These are phyloP conservation scores for Gryganskiella cystojenkinii DNA, from an alignment of 192 early-diverging fungal species.

Conservation along the genomic window DNA sequence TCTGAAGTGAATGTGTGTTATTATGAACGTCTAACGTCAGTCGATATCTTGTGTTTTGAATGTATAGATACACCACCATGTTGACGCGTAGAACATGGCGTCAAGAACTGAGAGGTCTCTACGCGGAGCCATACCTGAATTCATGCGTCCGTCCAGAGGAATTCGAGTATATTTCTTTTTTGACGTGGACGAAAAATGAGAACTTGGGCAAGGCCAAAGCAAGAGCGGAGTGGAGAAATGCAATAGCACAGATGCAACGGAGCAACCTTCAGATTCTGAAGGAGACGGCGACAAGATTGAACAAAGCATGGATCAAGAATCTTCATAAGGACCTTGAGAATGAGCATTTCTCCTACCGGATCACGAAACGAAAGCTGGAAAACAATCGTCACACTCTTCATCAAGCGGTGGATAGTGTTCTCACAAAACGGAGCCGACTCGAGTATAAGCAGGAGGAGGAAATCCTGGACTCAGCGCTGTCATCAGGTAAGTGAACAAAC, in stretches of 20 bases:
- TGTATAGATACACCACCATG: constrained; percentile 26
- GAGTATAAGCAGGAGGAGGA: constrained; percentile 20
- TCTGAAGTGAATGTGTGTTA: constrained; percentile 23
- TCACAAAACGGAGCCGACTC: constrained; percentile 25
- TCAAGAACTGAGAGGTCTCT: constrained; percentile 27
- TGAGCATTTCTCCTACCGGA: constrained; percentile 18
- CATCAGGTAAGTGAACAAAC: constrained; percentile 14
- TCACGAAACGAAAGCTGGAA: constrained; percentile 19
- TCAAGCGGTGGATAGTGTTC: constrained; percentile 20
- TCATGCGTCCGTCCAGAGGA: constrained; percentile 26
- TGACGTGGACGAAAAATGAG: constrained; percentile 31
- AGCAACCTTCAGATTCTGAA: no score
- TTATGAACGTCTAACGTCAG: constrained; percentile 11
- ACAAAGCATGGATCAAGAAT: constrained; percentile 23
- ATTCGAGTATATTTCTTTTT: constrained; percentile 26
- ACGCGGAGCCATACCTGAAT: constrained; percentile 35
- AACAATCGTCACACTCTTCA: constrained; percentile 17
- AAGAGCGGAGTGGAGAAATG: constrained; percentile 9
- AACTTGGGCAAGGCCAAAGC: constrained; percentile 15
- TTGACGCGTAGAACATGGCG: constrained; percentile 15
- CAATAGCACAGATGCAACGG: no score
- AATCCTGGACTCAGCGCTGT: constrained; percentile 11
- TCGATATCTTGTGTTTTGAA: constrained; percentile 29
- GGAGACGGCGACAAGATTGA: neutral
- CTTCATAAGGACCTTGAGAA: constrained; percentile 15